A percentile compares a stretch with the other conserved stretches of the same genome.
These are phyloP conservation scores for Galium porrigens DNA, from an alignment of 305 asterid genomes.

Conservation along the genomic window DNA sequence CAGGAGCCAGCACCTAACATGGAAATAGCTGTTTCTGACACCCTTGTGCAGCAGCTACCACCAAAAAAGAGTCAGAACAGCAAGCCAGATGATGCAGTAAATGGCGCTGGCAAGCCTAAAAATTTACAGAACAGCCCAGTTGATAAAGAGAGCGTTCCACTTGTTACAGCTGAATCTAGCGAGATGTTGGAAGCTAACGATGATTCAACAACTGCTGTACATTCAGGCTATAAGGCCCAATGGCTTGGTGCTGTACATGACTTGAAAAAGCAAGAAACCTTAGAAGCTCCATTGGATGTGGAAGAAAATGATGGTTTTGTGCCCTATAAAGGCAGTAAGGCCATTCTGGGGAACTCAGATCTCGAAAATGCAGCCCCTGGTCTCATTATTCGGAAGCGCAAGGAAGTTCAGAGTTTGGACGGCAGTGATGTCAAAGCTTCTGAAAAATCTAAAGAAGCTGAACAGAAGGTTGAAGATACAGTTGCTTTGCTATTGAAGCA, in stretches of 20 bases:
- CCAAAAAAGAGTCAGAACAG: conserved; percentile 16
- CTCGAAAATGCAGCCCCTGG: conserved; percentile 86
- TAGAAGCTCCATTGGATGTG: conserved; percentile 20
- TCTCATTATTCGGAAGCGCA: conserved; percentile 75
- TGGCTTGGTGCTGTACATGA: conserved; percentile 90
- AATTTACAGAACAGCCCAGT: conserved; percentile 20
- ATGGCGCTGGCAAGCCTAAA: conserved; percentile 24
- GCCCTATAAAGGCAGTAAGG: conserved; percentile 62
- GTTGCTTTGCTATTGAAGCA: conserved; percentile 74
- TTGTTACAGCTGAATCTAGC: conserved; percentile 28
- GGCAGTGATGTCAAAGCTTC: conserved; percentile 27
- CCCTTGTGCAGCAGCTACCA: conserved; percentile 19
- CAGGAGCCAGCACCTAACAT: conserved; percentile 24
- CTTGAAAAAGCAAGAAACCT: conserved; percentile 35
- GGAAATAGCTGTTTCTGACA: conserved; percentile 19
- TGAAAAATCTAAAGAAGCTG: conserved; percentile 34
- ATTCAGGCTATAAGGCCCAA: conserved; percentile 52
- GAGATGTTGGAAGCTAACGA: conserved; percentile 19
- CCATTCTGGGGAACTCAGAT: conserved; percentile 32
- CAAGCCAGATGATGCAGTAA: conserved; percentile 23
- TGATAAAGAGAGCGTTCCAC: conserved; percentile 22
- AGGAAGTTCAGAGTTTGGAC: conserved; percentile 38
- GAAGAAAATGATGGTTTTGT: conserved; percentile 63
- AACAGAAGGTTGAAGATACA: conserved; percentile 59
- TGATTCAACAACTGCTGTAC: conserved; percentile 21